These are phyloP conservation scores for Cnidoscolus chayamansa DNA, from an alignment of 441 rosid species.

Conservation along the genomic window DNA sequence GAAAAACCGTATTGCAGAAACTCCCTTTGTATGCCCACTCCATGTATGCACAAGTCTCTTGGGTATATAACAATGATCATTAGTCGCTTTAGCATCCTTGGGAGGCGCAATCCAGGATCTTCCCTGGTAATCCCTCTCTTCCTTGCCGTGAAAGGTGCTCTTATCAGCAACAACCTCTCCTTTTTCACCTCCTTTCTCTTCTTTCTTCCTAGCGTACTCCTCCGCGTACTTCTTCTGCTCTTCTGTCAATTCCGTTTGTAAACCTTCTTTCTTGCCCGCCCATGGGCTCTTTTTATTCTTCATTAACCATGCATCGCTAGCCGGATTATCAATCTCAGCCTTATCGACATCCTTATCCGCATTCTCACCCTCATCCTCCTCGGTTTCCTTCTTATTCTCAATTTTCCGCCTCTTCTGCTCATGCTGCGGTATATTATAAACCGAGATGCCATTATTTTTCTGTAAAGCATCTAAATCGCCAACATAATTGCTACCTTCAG, in stretches of 20 bases:
- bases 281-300: constrained; percentile 91
- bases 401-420: constrained; percentile 77
- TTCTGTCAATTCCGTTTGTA: constrained; percentile 79
- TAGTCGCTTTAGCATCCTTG: constrained; percentile 87
- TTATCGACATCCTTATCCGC: constrained; percentile 29
- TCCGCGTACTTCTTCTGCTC: constrained; percentile 98
- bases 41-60: constrained; percentile 92
- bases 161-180: constrained; percentile 79
- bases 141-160: constrained; percentile 95
- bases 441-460: constrained; percentile 69
- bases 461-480: constrained; percentile 74
- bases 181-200: constrained; percentile 76
- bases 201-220: constrained; percentile 92
- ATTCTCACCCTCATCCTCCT: constrained; percentile 33
- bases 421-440: constrained; percentile 74
- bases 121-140: constrained; percentile 94
- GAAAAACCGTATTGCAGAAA: constrained; percentile 89
- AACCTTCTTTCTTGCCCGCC: constrained; percentile 91
- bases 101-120: constrained; percentile 97
- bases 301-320: constrained; percentile 67
- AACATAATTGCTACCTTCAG: constrained; percentile 53
- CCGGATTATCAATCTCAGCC: constrained; percentile 70
- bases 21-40: constrained; percentile 98
- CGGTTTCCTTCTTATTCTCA: constrained; percentile 53
- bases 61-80: constrained; percentile 93